phyloP scores from a whole-genome alignment of 164 flowering plant species.

The Piper longum region DNA sequence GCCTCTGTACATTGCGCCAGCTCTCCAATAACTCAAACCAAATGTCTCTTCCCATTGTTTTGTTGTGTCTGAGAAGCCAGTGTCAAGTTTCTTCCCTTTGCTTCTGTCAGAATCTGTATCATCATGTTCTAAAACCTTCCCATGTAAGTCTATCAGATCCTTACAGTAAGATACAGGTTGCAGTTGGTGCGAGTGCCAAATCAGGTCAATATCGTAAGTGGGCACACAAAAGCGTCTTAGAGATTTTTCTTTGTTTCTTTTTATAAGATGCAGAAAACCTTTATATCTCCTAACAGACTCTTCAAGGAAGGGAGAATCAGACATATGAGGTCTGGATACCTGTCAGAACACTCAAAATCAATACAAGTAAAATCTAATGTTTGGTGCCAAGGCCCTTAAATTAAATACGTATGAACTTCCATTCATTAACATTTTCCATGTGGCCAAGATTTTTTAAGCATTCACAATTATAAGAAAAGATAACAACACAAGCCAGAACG shows the following conservation, averaged over 20 bases:
- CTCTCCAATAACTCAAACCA: slow-evolving; percentile 82
- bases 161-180: slow-evolving; percentile 69
- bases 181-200: slow-evolving; percentile 94
- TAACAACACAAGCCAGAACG: background rate
- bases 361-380: background rate
- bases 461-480: background rate
- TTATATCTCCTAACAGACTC: slow-evolving; percentile 80
- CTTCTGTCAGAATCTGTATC: slow-evolving; percentile 78
- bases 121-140: slow-evolving; percentile 75
- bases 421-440: background rate
- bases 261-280: slow-evolving; percentile 79
- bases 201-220: slow-evolving; percentile 90
- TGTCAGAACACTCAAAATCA: slow-evolving; percentile 10
- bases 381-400: background rate
- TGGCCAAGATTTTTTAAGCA: no score
- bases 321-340: slow-evolving; percentile 67
- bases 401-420: background rate
- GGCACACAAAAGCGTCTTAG: slow-evolving; percentile 73
- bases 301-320: slow-evolving; percentile 48
- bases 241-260: slow-evolving; percentile 62
- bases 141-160: slow-evolving; percentile 36
- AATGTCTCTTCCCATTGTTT: slow-evolving; percentile 78
- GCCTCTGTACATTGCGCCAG: slow-evolving; percentile 91
- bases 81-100: slow-evolving; percentile 76
- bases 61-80: slow-evolving; percentile 76